Conservation (phyloP, 176 grass and related monocot genomes). For the Olyra latifolia region DNA sequence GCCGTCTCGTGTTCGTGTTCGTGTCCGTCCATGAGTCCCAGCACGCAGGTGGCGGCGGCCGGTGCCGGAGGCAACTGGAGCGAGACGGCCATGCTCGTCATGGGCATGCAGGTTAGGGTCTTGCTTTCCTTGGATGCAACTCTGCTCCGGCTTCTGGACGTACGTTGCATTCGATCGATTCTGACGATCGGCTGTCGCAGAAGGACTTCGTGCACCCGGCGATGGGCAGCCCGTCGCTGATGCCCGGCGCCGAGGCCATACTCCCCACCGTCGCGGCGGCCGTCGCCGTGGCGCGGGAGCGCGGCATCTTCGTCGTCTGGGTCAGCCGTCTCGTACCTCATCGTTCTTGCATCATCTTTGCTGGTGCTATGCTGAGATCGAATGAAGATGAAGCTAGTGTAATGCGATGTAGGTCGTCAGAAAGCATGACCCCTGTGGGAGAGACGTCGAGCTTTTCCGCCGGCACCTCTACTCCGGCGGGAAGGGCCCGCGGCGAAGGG, state of each 20-base stretch:
- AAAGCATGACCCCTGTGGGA: slow-evolving; percentile 59
- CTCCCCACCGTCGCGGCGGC: slow-evolving; percentile 48
- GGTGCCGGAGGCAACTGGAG: slow-evolving; percentile 46
- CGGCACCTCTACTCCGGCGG: slow-evolving; percentile 61
- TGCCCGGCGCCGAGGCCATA: slow-evolving; percentile 45
- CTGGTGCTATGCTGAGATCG: too few relatives aligned
- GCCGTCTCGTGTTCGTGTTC: too few relatives aligned
- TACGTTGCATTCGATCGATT: too few relatives aligned
- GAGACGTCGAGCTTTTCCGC: slow-evolving; percentile 84
- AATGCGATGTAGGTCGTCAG: not conserved
- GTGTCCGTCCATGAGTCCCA: too few relatives aligned
- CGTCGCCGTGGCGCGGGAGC: slow-evolving; percentile 50
- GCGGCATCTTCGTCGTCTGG: slow-evolving; percentile 78
- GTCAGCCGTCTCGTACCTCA: too few relatives aligned
- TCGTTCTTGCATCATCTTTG: slow-evolving; percentile 2
- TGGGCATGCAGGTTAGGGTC: slow-evolving; percentile 65
- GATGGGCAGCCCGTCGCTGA: not conserved
- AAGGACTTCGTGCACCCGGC: too few relatives aligned
- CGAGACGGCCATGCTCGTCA: slow-evolving; percentile 75
- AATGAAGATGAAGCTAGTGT: too few relatives aligned
- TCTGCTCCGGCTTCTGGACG: too few relatives aligned
- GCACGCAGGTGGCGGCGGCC: not conserved
- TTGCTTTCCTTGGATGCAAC: too few relatives aligned
- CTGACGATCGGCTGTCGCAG: slow-evolving; percentile 1
- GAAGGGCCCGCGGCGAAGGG: slow-evolving; percentile 73